Percentiles rank a stretch among this genome's conserved stretches.
phyloP scores from a whole-genome alignment of 2,329 filamentous ascomycete species.

The Dryadomyces sulphureus region DNA sequence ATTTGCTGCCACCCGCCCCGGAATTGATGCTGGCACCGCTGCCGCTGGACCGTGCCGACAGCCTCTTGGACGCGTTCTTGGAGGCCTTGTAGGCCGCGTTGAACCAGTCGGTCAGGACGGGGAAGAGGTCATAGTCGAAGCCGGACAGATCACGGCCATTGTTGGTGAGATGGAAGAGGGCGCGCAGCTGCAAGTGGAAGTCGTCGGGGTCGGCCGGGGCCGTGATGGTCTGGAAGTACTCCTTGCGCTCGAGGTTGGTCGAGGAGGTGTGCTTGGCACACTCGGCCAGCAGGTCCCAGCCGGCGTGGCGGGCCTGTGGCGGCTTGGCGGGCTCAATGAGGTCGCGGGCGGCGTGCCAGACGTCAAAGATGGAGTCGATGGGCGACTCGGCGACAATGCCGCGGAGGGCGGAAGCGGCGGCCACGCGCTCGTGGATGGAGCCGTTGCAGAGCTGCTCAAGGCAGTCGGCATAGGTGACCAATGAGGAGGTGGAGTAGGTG shows the following conservation, averaged over 20 bases:
- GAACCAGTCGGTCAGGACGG: constrained; percentile 47
- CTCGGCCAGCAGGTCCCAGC: constrained; percentile 50
- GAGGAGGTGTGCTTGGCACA: constrained; percentile 48
- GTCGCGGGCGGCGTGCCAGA: constrained; percentile 53
- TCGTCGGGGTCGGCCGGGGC: constrained; percentile 42
- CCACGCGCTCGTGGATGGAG: constrained; percentile 34
- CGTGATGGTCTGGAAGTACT: constrained; percentile 50
- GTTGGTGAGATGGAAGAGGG: constrained; percentile 45
- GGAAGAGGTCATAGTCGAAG: constrained; percentile 53
- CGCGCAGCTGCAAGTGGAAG: constrained; percentile 50
- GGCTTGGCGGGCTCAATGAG: constrained; percentile 44
- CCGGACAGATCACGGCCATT: constrained; percentile 47
- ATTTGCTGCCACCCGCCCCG: constrained; percentile 15
- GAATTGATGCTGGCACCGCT: constrained; percentile 19
- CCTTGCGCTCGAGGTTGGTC: constrained; percentile 51
- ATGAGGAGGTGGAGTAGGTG: constrained; percentile 13
- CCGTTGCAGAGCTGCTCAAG: constrained; percentile 41
- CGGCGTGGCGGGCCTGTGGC: constrained; percentile 37
- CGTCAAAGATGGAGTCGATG: constrained; percentile 41
- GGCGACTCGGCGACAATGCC: constrained; percentile 43
- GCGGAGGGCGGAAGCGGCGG: constrained; percentile 42
- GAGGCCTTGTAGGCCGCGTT: constrained; percentile 34
- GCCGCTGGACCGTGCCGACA: constrained; percentile 12
- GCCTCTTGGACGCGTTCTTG: constrained; percentile 21
- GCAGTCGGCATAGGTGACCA: constrained; percentile 36